Conservation (phyloP, 306 rosid genomes). For the Cucurbita maxima region DNA sequence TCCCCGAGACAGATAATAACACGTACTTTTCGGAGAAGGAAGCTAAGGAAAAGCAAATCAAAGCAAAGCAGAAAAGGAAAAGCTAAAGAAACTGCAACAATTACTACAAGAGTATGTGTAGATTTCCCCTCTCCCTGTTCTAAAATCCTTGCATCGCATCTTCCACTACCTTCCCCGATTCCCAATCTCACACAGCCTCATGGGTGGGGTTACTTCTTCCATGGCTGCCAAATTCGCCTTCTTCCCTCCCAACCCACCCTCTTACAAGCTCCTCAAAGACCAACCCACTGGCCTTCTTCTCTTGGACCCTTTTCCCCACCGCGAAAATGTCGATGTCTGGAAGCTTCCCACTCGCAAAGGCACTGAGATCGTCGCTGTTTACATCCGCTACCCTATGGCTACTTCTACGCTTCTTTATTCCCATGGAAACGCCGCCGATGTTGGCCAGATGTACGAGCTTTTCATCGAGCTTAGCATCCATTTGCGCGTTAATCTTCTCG, state of each 20-base stretch:
- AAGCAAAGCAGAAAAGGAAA: not conserved
- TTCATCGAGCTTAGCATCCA: constrained; percentile 64
- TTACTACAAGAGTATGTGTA: not conserved
- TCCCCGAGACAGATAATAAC: not conserved
- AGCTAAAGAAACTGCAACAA: not conserved
- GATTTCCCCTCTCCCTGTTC: not conserved
- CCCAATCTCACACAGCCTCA: not conserved
- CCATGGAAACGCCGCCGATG: constrained; percentile 77
- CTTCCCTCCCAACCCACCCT: constrained; percentile 76
- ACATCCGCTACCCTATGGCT: constrained; percentile 62
- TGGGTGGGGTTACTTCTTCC: constrained; percentile 88
- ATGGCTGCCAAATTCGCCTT: constrained; percentile 86
- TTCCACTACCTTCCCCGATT: not conserved
- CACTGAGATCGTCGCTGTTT: constrained; percentile 68
- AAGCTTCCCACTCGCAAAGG: constrained; percentile 62
- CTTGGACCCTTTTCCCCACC: constrained; percentile 41
- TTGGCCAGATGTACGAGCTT: constrained; percentile 85
- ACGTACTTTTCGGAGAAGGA: constrained; percentile 3
- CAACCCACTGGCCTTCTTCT: constrained; percentile 37
- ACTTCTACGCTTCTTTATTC: constrained; percentile 67
- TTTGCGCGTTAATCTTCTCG: constrained; percentile 62
- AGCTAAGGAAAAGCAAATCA: not conserved
- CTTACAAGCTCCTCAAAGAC: constrained; percentile 48
- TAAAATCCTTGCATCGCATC: not conserved
- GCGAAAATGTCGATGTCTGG: constrained; percentile 68